Conservation (phyloP, 495 filamentous ascomycete genomes). For the Aspergillus biplanus region DNA sequence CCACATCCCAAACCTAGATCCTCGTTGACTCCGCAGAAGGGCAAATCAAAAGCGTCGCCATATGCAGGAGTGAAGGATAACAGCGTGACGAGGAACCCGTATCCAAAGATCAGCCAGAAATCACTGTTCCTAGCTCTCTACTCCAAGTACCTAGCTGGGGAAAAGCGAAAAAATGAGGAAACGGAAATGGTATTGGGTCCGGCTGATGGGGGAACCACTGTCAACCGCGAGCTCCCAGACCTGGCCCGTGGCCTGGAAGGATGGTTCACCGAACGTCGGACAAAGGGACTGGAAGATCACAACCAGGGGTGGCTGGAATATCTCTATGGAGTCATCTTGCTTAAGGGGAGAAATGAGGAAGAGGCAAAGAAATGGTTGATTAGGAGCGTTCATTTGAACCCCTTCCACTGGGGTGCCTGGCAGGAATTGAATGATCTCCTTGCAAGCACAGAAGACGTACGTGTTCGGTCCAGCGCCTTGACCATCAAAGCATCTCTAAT, state of each 20-base stretch:
- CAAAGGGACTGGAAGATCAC: constrained; percentile 60
- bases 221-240: constrained; percentile 79
- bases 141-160: constrained; percentile 87
- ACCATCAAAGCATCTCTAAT: constrained; percentile 18
- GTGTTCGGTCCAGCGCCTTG: constrained; percentile 31
- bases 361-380: constrained; percentile 81
- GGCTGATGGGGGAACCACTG: constrained; percentile 77
- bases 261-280: constrained; percentile 69
- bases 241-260: constrained; percentile 75
- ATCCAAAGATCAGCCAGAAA: constrained; percentile 76
- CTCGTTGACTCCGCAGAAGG: constrained; percentile 49
- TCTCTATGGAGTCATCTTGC: constrained; percentile 87
- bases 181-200: constrained; percentile 97
- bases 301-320: constrained; percentile 96
- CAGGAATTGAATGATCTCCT: constrained; percentile 79
- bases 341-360: constrained; percentile 86
- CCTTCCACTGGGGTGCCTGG: constrained; percentile 98
- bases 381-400: constrained; percentile 79
- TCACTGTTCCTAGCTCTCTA: constrained; percentile 93
- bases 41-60: constrained; percentile 56
- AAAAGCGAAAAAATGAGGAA: constrained; percentile 95
- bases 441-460: constrained; percentile 79
- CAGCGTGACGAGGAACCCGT: constrained; percentile 35
- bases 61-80: constrained; percentile 32
- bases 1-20: constrained; percentile 45